Base-by-base conservation (phyloP, 768 basidiomycete species). In the Pleurotus salmoneostramineus region DNA sequence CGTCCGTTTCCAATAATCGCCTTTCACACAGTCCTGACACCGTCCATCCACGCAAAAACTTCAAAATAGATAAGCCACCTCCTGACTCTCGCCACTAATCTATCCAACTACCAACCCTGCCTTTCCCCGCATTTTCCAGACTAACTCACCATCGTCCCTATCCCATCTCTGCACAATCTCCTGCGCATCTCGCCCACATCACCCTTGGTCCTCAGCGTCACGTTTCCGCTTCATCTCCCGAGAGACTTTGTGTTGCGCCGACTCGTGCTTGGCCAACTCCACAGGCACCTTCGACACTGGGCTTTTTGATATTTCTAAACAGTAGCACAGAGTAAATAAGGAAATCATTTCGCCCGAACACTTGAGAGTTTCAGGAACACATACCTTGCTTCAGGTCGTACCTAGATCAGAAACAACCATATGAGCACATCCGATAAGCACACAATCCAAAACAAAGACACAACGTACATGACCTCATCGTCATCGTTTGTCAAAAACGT, bases 401-500 rank as follows among this genome's bases (percentile, higher is more conserved):
- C 86, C 91, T 94, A n/a, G 72, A 67, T 65, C 42, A 66, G 47
- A 31, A 46, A 50, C 36, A 5, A 56, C 57, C 61, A 44, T 50
- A 50, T 36, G 61, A 32, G 65, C n/a, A n/a, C 49, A 50, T 50
- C n/a, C 36, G 35, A 54, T 61, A 33, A 67, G 5, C 14, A 52
- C 60, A 57, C n/a, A n/a, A n/a, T n/a, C n/a, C n/a, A 49, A 46
- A 57, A 62, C 54, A 59, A 48, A 59, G 1, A 61, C 45, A 34
- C 56, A 37, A 81, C 89, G 63, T 73, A 95, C 95, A 98, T 94
- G 69, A 97, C 96, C 75, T 96, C 94, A 55, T 95, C 94, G 68
- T 97, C 95, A 63, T 95, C 92, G 69, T 97, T 93, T 44, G 89
- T 90, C 61, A 99, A 77, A 83, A 99, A 98, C 17, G 97, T 98